Conservation (phyloP, 1,284 basidiomycete genomes). For the Ganoderma leucocontextum region DNA sequence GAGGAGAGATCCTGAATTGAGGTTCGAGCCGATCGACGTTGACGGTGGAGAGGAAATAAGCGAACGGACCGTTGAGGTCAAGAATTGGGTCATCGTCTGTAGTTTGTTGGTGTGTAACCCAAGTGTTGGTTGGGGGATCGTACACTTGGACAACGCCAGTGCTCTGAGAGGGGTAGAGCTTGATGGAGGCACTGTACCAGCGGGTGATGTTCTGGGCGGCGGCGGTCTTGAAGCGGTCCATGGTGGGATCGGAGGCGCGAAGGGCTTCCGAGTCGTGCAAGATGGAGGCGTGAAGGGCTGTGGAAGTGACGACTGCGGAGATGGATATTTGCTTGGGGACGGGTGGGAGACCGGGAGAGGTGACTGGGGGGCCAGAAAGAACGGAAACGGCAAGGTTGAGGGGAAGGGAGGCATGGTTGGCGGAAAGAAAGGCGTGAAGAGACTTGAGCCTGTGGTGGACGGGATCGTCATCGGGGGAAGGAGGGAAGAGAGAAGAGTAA, state of each 20-base stretch:
- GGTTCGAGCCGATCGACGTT: constrained; percentile 89
- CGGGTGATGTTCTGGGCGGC: constrained; percentile 77
- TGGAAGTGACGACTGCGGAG: constrained; percentile 74
- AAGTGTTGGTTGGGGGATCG: constrained; percentile 57
- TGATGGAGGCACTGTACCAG: constrained; percentile 76
- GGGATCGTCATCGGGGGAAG: constrained; percentile 39
- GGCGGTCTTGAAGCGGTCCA: constrained; percentile 90
- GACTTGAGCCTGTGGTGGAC: constrained; percentile 61
- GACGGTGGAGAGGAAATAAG: constrained; percentile 85
- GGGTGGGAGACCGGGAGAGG: constrained; percentile 23
- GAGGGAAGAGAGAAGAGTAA: constrained; percentile 72
- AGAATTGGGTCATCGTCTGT: constrained; percentile 46
- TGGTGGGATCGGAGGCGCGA: constrained; percentile 71
- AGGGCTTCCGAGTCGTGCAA: constrained; percentile 84
- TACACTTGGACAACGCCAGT: constrained; percentile 65
- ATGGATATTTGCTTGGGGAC: constrained; percentile 43
- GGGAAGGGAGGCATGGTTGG: constrained; percentile 46
- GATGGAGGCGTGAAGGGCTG: constrained; percentile 90
- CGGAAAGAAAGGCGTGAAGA: constrained; percentile 55
- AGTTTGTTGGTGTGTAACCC: constrained; percentile 51
- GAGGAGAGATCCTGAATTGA: constrained; percentile 78
- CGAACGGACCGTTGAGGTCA: constrained; percentile 80
- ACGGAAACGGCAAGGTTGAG: constrained; percentile 69
- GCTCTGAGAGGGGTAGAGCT: constrained; percentile 55
- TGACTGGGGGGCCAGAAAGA: constrained; percentile 47